phyloP scores from a whole-genome alignment of 1,284 basidiomycete genomes.

The Boletus semigastroideus region DNA sequence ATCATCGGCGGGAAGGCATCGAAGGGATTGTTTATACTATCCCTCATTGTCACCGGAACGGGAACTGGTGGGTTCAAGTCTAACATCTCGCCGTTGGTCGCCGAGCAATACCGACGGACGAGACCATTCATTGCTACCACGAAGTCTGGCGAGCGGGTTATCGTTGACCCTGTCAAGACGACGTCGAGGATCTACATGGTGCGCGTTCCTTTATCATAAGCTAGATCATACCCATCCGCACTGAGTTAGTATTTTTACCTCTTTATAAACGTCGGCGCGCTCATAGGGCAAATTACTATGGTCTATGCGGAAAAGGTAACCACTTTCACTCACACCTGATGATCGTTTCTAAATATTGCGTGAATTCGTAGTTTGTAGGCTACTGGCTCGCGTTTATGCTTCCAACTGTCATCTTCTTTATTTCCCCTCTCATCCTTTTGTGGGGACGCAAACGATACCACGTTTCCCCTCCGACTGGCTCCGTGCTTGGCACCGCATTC shows the following conservation, averaged over 20 bases:
- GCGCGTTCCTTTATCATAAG: conserved; percentile 31
- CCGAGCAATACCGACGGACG: conserved; percentile 69
- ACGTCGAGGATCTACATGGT: conserved; percentile 74
- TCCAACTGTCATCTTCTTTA: conserved; percentile 65
- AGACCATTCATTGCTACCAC: conserved; percentile 56
- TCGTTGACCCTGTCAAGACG: conserved; percentile 79
- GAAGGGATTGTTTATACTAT: conserved; percentile 62
- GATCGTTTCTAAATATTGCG: background rate
- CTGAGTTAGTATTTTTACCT: conserved; percentile 73
- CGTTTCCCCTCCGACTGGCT: conserved; percentile 71
- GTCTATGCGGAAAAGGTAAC: conserved; percentile 69
- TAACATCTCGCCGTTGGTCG: conserved; percentile 78
- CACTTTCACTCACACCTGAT: background rate
- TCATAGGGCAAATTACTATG: conserved; percentile 71
- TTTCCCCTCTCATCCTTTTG: conserved; percentile 71
- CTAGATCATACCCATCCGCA: background rate
- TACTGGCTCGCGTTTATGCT: conserved; percentile 72
- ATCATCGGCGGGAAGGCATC: conserved; percentile 62
- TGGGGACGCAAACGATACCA: conserved; percentile 67
- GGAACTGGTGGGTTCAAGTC: conserved; percentile 81
- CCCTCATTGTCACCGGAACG: conserved; percentile 66
- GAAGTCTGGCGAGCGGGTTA: conserved; percentile 70
- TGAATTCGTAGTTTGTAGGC: conserved; percentile 52
- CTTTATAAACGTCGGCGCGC: conserved; percentile 77
- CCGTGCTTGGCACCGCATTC: conserved; percentile 59